A percentile compares a stretch with the other conserved stretches of the same genome.
Evolutionary conservation across 148 eudicot genomes (phyloP).

Genomic region (Silene uniflora): DNA sequence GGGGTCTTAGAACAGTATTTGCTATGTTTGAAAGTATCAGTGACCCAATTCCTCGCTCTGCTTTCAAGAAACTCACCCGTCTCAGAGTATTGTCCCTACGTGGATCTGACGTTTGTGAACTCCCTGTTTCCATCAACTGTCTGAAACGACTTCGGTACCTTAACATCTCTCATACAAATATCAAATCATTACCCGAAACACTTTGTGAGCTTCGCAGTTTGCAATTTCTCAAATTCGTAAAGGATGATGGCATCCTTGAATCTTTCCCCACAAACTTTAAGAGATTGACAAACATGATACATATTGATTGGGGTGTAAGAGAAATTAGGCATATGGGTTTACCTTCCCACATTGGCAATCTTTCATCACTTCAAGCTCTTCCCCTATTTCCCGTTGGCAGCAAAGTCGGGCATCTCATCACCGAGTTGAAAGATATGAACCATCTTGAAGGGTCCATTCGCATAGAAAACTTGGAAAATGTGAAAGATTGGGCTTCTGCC

Average conservation of each 20-base stretch:
- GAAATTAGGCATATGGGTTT: too few species aligned
- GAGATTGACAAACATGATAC: too few species aligned
- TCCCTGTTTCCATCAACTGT: conserved; percentile 5
- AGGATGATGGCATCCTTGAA: not conserved
- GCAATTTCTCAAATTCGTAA: conserved; percentile 3
- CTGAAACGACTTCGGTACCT: too few species aligned
- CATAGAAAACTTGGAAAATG: too few species aligned
- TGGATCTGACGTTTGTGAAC: not conserved
- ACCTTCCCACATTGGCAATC: too few species aligned
- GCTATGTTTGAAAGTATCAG: not conserved
- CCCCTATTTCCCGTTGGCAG: too few species aligned
- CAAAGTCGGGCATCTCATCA: not conserved
- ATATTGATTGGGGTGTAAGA: too few species aligned
- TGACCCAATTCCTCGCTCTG: not conserved
- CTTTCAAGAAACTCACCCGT: too few species aligned
- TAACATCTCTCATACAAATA: conserved; percentile 8
- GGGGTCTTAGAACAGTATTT: not conserved
- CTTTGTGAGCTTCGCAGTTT: too few species aligned
- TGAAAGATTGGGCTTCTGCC: not conserved
- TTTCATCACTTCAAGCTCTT: too few species aligned
- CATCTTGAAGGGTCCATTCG: not conserved
- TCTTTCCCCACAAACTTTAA: not conserved
- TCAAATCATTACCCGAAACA: conserved; percentile 14
- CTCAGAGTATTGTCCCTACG: too few species aligned
- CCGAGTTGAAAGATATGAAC: conserved; percentile 8